Conservation (phyloP, 352 stramenopile species). For the Blastocystis hominis region DNA sequence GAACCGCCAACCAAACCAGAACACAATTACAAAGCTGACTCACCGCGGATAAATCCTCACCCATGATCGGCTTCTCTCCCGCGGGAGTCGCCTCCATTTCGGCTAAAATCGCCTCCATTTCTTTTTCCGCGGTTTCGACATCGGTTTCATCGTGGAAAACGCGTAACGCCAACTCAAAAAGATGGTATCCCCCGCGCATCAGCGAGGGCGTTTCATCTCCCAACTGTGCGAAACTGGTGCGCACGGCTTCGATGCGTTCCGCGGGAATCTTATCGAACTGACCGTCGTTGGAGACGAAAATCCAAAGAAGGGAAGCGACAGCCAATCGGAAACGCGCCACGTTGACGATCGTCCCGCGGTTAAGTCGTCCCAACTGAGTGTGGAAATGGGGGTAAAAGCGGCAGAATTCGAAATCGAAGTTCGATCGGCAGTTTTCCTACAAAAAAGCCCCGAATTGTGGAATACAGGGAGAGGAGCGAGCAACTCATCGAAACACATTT, state of each 20-base stretch:
- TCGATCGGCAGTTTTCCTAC: not conserved
- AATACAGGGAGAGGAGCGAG: not conserved
- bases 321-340: not conserved
- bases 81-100: not conserved
- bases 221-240: not conserved
- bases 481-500: not conserved
- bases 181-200: not conserved
- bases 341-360: not conserved
- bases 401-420: constrained; percentile 6
- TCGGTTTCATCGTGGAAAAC: not conserved
- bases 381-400: not conserved
- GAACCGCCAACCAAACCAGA: not conserved
- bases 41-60: not conserved
- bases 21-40: not conserved
- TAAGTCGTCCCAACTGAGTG: not conserved
- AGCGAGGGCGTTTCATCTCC: not conserved
- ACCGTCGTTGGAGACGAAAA: not conserved
- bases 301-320: not conserved
- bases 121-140: not conserved
- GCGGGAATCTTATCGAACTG: not conserved
- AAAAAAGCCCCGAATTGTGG: not conserved
- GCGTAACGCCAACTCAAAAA: not conserved
- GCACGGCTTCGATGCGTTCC: not conserved
- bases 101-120: not conserved
- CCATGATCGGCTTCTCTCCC: not conserved